These are phyloP conservation scores for Arthrobotrys conoides DNA, from an alignment of 2,329 filamentous ascomycete species.

Conservation along the genomic window DNA sequence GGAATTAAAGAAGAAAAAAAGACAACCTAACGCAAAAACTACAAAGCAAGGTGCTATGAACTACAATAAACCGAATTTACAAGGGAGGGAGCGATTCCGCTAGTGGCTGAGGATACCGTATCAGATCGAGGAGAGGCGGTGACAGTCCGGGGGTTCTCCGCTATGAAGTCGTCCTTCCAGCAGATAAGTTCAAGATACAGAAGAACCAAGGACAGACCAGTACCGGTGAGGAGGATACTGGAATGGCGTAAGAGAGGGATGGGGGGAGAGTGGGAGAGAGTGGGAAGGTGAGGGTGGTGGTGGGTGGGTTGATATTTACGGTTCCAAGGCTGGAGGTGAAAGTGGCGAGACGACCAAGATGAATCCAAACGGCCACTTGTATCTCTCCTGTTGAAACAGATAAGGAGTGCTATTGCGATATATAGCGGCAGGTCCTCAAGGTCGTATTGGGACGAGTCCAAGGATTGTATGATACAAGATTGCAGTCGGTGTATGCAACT, in stretches of 20 bases:
- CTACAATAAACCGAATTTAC: slow-evolving; percentile 54
- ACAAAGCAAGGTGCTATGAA: slow-evolving; percentile 46
- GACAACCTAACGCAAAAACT: slow-evolving; percentile 41
- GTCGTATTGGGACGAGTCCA: slow-evolving; percentile 57
- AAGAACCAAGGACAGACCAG: slow-evolving; percentile 60
- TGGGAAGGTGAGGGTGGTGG: slow-evolving; percentile 21
- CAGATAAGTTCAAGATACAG: slow-evolving; percentile 59
- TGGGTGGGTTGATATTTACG: slow-evolving; percentile 53
- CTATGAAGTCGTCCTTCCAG: slow-evolving; percentile 60
- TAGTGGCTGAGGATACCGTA: slow-evolving; percentile 30
- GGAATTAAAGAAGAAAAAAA: slow-evolving; percentile 31
- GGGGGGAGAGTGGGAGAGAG: not conserved
- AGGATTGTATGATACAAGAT: slow-evolving; percentile 61
- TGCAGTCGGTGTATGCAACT: slow-evolving; percentile 61
- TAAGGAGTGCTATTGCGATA: slow-evolving; percentile 54
- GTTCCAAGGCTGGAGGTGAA: slow-evolving; percentile 44
- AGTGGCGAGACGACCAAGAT: slow-evolving; percentile 50
- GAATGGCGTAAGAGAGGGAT: slow-evolving; percentile 29
- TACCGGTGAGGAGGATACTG: slow-evolving; percentile 49
- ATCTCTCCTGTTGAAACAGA: slow-evolving; percentile 57
- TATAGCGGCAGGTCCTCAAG: slow-evolving; percentile 58
- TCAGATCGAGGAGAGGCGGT: slow-evolving; percentile 34
- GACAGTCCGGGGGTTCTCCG: slow-evolving; percentile 55
- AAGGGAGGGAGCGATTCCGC: slow-evolving; percentile 41
- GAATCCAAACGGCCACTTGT: slow-evolving; percentile 50